A percentile compares a stretch with the other conserved stretches of the same genome.
Evolutionary conservation across 208 protist species (phyloP).

Genomic region (Porcisia deanei): DNA sequence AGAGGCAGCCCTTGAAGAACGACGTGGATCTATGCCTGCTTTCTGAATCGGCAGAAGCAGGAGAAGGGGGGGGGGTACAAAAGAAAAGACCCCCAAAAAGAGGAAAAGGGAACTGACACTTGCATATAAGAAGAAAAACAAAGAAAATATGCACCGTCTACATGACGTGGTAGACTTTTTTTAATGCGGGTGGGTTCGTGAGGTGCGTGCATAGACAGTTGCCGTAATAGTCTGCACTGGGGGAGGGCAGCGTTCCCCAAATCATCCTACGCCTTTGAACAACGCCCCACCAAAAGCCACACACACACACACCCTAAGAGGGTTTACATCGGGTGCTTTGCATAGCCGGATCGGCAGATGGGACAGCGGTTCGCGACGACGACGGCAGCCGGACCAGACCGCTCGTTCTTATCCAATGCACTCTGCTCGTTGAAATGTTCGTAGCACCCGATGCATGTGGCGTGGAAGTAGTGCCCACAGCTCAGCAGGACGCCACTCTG

Average conservation of each 20-base stretch:
- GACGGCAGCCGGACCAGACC: constrained; percentile 1
- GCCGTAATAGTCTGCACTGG: not conserved
- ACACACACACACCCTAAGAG: not conserved
- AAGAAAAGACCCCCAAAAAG: not conserved
- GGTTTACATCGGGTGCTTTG: constrained; percentile 60
- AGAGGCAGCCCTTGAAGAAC: not conserved
- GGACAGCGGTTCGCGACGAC: constrained; percentile 53
- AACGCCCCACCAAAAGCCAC: too few species aligned
- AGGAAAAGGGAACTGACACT: not conserved
- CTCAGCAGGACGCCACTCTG: constrained; percentile 71
- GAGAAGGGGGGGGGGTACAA: too few species aligned
- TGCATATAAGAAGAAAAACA: not conserved
- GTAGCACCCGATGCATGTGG: constrained; percentile 68
- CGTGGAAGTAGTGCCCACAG: constrained; percentile 86
- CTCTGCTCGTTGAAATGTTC: constrained; percentile 67
- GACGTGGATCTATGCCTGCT: not conserved
- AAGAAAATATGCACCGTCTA: too few species aligned
- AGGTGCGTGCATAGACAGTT: not conserved
- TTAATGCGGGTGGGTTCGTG: too few species aligned
- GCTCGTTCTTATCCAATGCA: constrained; percentile 20
- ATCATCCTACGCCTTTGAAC: too few species aligned
- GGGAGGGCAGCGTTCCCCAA: not conserved
- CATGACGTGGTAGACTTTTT: too few species aligned
- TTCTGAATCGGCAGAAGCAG: not conserved
- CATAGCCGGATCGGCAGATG: constrained; percentile 80